Evolutionary conservation across 139 green algal genomes (phyloP).

Genomic region (Chlorella sp.): DNA sequence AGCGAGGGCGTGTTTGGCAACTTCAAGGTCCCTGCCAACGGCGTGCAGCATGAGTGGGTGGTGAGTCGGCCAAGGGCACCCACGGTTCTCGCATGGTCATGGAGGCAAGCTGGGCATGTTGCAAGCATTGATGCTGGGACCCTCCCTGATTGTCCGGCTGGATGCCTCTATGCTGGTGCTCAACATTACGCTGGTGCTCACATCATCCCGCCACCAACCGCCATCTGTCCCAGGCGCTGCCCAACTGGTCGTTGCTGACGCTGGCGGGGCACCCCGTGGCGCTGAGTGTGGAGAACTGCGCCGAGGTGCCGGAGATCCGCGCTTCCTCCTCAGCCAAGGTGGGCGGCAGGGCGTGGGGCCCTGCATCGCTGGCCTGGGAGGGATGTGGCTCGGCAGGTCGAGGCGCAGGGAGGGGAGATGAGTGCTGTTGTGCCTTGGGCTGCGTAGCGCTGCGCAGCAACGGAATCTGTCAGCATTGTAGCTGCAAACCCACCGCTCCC

Average conservation of each 20-base stretch:
- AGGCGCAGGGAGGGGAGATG: too few species aligned
- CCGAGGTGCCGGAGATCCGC: constrained; percentile 44
- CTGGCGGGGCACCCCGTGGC: constrained; percentile 65
- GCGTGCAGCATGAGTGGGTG: constrained; percentile 47
- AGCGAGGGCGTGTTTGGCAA: constrained; percentile 66
- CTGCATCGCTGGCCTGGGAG: too few species aligned
- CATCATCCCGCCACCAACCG: background rate
- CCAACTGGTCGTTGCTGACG: constrained; percentile 72
- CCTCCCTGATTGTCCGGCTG: background rate
- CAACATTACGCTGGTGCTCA: background rate
- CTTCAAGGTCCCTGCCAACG: constrained; percentile 50
- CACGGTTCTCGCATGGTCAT: background rate
- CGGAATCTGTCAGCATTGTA: too few species aligned
- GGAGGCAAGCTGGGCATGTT: too few species aligned
- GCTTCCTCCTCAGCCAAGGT: constrained; percentile 53
- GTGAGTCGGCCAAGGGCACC: constrained; percentile 34
- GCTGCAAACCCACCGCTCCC: too few species aligned
- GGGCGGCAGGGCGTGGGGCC: background rate
- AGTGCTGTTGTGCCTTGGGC: too few species aligned
- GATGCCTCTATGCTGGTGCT: background rate
- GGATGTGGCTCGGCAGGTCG: too few species aligned
- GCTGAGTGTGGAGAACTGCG: constrained; percentile 64
- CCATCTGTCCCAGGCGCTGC: constrained; percentile 74
- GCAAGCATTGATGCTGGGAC: background rate
- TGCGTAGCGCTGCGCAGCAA: too few species aligned